These are phyloP conservation scores for Diaporthe batatas DNA, from an alignment of 2,329 filamentous ascomycete species.

Conservation along the genomic window DNA sequence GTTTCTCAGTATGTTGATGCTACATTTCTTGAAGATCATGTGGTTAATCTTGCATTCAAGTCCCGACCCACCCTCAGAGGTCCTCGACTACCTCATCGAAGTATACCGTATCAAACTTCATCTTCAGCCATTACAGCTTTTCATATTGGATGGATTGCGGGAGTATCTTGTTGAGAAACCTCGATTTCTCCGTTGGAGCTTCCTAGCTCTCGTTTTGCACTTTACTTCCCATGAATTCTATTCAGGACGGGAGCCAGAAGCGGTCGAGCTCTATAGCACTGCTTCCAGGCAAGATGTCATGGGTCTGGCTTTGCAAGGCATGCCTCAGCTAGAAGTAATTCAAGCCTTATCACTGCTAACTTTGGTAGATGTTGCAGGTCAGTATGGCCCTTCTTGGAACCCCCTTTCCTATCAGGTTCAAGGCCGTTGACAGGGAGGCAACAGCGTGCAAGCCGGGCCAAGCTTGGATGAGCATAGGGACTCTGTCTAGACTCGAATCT, in stretches of 20 bases:
- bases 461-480: constrained; percentile 11
- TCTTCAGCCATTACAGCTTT: neutral
- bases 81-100: neutral
- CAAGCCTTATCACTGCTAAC: neutral
- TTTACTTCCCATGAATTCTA: neutral
- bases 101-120: constrained; percentile 3
- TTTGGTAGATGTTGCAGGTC: neutral
- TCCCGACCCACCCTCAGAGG: neutral
- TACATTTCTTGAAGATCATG: neutral
- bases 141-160: neutral
- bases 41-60: neutral
- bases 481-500: neutral
- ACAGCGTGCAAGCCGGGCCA: neutral
- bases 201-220: neutral
- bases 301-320: neutral
- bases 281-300: neutral
- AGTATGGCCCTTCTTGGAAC: neutral
- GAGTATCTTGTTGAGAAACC: neutral
- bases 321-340: neutral
- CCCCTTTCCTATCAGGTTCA: neutral
- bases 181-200: neutral
- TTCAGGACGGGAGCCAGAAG: neutral
- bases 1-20: neutral
- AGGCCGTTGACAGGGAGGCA: neutral
- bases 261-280: neutral